Evolutionary conservation across 1,284 basidiomycete genomes (phyloP), one percentile per base, ranked within the genome.

Genomic region (Ustilago nuda): DNA sequence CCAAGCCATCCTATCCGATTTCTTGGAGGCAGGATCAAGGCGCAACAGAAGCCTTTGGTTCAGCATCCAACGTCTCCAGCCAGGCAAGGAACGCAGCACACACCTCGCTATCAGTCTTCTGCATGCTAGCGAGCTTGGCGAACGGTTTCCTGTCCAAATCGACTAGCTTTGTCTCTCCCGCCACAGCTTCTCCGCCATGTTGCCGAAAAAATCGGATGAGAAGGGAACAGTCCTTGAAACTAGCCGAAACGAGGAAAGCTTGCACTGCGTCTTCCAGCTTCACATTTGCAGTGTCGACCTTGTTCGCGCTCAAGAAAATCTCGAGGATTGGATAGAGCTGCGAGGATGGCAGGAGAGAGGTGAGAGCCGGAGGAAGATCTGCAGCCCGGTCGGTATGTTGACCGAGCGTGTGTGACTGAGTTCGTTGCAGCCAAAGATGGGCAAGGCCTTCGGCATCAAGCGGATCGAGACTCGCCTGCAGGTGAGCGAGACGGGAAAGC

Each of bases 181-280:
- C 39, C 15, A 43, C 27, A 8, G 27, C 51, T 35, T 56, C 59
- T 5, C 23, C 50, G 46, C 39, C 54, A 33, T 50, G n/a, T 19
- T 17, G 3, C 3, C 45, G 27, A 12, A 66, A 57, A 35, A 87
- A 66, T 2, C 87, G 89, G 45, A 95, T 82, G 72, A 98, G 92
- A 64, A 98, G 86, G 2, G 94, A 96, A 86, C 95, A 98, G 86
- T 98, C 95, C 86, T 98, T 98, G 89, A 98, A 94, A 12, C 92
- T 93, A n/a, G 93, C 93, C 9, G 93, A 93, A 53, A 98, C 90
- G 37, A 94, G 87, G 84, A 94, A 94, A 4, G 71, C 71, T n/a
- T 73, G 71, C 1, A 67, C 43, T 39, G 71, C 65, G 7, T 56
- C 57, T 36, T 67, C 57, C 8, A 67, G 35, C n/a, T 12, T 30